Conservation (phyloP, 116 monocot species). For the Zostera marina region DNA sequence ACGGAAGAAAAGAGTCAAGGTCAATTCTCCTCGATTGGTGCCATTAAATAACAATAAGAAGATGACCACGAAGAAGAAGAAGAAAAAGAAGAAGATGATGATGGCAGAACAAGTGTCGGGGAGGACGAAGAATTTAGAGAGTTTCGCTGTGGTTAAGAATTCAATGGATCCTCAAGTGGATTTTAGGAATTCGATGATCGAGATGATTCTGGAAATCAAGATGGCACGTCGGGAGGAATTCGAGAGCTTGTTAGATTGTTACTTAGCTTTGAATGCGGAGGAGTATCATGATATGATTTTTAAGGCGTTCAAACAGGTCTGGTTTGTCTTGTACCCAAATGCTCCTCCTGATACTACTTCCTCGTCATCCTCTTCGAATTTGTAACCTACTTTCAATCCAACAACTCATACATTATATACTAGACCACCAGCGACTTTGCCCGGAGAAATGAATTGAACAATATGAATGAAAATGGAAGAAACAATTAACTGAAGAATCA, state of each 20-base stretch:
- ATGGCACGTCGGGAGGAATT: conserved; percentile 26
- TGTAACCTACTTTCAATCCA: no score
- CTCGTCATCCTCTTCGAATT: no score
- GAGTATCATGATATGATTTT: conserved; percentile 34
- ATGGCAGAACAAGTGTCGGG: neutral
- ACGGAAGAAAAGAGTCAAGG: conserved; percentile 4
- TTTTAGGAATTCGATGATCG: conserved; percentile 35
- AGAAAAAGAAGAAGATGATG: neutral
- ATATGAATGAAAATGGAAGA: no score
- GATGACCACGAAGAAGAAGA: no score
- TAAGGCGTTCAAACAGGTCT: conserved; percentile 26
- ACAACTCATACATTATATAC: no score
- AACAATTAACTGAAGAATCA: no score
- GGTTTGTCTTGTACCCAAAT: conserved; percentile 9
- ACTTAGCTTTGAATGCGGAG: conserved; percentile 25
- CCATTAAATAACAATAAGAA: no score
- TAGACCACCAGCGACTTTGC: no score
- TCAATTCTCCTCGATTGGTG: conserved; percentile 7
- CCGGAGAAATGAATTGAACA: no score
- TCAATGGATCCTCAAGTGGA: conserved; percentile 30
- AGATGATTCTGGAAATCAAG: conserved; percentile 24
- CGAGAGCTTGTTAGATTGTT: conserved; percentile 28
- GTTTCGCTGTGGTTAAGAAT: conserved; percentile 27
- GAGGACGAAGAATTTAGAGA: conserved; percentile 15
- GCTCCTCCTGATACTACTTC: no score